A percentile compares a stretch with the other conserved stretches of the same genome.
These are phyloP conservation scores for Fusarium nygamai DNA, from an alignment of 2,329 filamentous ascomycete genomes.

Conservation along the genomic window DNA sequence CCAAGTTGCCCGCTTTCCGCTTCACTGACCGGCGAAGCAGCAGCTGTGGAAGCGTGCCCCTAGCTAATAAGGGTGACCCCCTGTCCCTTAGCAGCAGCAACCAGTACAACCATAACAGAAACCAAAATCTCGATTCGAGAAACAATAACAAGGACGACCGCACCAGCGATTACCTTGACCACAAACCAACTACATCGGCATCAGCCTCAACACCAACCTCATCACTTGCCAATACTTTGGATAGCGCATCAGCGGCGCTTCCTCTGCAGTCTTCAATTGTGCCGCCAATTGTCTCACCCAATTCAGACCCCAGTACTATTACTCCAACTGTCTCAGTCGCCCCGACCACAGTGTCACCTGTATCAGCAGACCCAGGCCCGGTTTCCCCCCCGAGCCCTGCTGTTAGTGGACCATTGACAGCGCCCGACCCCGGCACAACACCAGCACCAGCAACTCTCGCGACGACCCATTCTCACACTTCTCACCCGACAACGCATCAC, in stretches of 20 bases:
- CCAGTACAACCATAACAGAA: constrained; percentile 25
- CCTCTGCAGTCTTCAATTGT: constrained; percentile 35
- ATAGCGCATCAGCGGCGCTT: constrained; percentile 35
- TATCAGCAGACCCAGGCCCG: constrained; percentile 26
- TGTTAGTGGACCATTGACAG: constrained; percentile 30
- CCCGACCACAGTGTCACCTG: constrained; percentile 25
- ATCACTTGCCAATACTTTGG: constrained; percentile 28
- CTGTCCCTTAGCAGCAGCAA: constrained; percentile 25
- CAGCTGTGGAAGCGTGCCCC: constrained; percentile 36
- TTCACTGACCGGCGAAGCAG: constrained; percentile 58
- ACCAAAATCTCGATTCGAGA: constrained; percentile 29
- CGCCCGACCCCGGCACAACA: constrained; percentile 23
- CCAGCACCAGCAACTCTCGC: constrained; percentile 25
- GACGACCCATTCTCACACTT: constrained; percentile 35
- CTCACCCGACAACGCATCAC: constrained; percentile 43
- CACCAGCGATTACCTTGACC: constrained; percentile 9
- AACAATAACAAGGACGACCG: constrained; percentile 26
- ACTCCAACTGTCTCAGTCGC: constrained; percentile 33
- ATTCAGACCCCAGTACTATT: constrained; percentile 36
- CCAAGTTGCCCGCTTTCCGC: constrained; percentile 65
- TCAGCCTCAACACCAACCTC: constrained; percentile 23
- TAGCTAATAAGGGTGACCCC: constrained; percentile 35
- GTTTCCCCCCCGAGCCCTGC: constrained; percentile 12
- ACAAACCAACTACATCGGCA: constrained; percentile 12
- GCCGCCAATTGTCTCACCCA: constrained; percentile 43